Percentiles rank a stretch among this genome's conserved stretches.
phyloP scores from a whole-genome alignment of 163 green algal species.

The Trebouxia gelatinosa region DNA sequence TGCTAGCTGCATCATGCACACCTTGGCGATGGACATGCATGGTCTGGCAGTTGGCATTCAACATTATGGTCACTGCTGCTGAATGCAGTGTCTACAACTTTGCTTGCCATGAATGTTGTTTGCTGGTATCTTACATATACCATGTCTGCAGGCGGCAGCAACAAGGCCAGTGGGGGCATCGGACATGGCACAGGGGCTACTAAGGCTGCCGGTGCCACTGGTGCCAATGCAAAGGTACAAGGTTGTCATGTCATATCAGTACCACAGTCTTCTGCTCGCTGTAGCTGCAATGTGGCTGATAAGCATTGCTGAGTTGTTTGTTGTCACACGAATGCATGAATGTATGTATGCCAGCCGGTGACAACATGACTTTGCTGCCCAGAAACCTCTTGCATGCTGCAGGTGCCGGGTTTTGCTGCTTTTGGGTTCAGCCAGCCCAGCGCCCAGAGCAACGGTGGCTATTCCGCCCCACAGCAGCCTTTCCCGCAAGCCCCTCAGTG shows the following conservation, averaged over 20 bases:
- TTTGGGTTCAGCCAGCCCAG: background rate
- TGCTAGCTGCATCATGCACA: background rate
- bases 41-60: no score
- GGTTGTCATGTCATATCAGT: background rate
- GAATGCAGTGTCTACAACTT: no score
- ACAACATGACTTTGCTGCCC: no score
- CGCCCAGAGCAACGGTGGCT: background rate
- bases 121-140: background rate
- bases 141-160: background rate
- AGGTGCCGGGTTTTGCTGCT: conserved; percentile 6
- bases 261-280: background rate
- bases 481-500: no score
- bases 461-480: no score
- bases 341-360: no score
- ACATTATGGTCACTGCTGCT: no score
- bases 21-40: background rate
- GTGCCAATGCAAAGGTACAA: conserved; percentile 10
- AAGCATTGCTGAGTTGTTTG: background rate
- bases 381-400: no score
- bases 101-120: background rate
- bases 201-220: background rate
- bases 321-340: no score
- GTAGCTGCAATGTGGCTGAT: background rate
- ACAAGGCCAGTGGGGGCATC: conserved; percentile 9
- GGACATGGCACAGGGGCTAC: background rate